Base-by-base conservation (phyloP, 352 stramenopile genomes). In the Phytophthora aleatoria region DNA sequence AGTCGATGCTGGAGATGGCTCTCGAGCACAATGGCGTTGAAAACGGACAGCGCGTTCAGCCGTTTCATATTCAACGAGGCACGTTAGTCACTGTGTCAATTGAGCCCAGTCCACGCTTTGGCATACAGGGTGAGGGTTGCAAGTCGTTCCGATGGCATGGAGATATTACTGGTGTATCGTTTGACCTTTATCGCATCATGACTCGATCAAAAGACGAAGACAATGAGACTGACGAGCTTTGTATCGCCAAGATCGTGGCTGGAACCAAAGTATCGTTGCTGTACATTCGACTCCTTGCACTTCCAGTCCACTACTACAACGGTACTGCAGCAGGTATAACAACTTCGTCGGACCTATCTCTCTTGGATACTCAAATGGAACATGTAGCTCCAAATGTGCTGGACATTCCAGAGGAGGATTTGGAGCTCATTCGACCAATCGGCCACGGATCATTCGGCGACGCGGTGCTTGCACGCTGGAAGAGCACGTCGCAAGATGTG, bases 71-170 rank as follows among this genome's bases (percentile, higher is more conserved):
- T 26, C 60, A 78, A 13, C 67, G 77, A 50, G 84, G 81, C 5
- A 87, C 84, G 5, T 70, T 88, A 24, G 76, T 92, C 38, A 92
- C 84, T 0, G 67, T 91, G 2, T 79, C 71, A 15, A 67, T 91
- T n/a, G 76, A 91, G 11, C 39, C 75, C 3, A 88, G 60, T 5
- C 36, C 60, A 8, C 61, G 51, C 0, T 78, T 88, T 42, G 60
- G 54, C 1, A 50, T 92, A 13, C 31, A 77, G 13, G 80, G 78
- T 1, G 77, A 87, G 2, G 65, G 76, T 10, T 85, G 72, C 48
- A 87, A 89, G 50, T 84, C 78, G 2, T 90, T 92, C 38, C 75
- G 74, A n/a, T 91, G 84, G 81, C 57, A 64, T 45, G 81, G 79
- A 13, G 73, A 85, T n/a, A 62, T 92, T 15, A 76, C 72, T 15